A percentile compares a stretch with the other conserved stretches of the same genome.
These are phyloP conservation scores for Ploettnerulaceae sp. DNA, from an alignment of 2,329 filamentous ascomycete species.

Conservation along the genomic window DNA sequence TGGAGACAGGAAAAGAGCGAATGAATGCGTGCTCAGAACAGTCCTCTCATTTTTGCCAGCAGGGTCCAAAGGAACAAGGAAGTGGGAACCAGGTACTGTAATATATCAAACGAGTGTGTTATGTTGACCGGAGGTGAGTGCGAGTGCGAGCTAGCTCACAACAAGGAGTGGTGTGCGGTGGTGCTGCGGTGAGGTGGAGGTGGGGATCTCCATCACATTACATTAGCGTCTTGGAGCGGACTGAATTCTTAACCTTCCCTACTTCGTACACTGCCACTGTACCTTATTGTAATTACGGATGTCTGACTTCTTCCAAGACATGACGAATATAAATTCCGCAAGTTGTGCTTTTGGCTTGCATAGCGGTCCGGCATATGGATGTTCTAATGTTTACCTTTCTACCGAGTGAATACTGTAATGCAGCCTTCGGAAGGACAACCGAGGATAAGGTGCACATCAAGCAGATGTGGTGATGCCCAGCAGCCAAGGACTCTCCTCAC, in stretches of 20 bases:
- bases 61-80: background rate
- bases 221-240: background rate
- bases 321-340: background rate
- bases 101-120: slow-evolving; percentile 22
- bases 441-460: background rate
- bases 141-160: slow-evolving; percentile 2
- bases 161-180: background rate
- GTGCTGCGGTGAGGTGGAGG: slow-evolving; percentile 1
- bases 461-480: too few species aligned
- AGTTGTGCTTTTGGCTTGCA: background rate
- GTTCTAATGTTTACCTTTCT: too few species aligned
- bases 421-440: too few species aligned
- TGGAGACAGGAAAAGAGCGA: background rate
- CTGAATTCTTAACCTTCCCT: too few species aligned
- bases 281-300: background rate
- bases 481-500: too few species aligned
- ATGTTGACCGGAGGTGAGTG: background rate
- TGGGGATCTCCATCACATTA: background rate
- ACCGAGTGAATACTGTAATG: too few species aligned
- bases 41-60: slow-evolving; percentile 8
- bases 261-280: too few species aligned
- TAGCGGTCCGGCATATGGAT: too few species aligned
- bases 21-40: slow-evolving; percentile 1
- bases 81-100: slow-evolving; percentile 15
- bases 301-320: background rate